These are phyloP conservation scores for Dissoconium aciculare DNA, from an alignment of 2,329 filamentous ascomycete genomes.

Conservation along the genomic window DNA sequence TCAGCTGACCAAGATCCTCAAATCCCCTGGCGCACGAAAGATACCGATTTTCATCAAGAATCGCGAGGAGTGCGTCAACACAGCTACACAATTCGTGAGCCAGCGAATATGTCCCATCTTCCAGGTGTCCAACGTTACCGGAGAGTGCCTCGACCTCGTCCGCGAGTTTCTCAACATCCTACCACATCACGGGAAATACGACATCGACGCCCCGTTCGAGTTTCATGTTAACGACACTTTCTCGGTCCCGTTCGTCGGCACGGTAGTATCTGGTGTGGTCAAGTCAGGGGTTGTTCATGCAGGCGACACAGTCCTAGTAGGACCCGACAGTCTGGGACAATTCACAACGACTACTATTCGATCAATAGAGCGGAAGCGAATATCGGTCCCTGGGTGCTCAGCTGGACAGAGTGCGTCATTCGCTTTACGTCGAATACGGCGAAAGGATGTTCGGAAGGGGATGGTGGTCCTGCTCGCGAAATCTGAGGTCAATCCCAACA, in stretches of 20 bases:
- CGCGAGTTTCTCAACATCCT: conserved; percentile 89
- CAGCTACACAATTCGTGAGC: conserved; percentile 87
- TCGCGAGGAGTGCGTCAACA: conserved; percentile 83
- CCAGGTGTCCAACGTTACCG: conserved; percentile 95
- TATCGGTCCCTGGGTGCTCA: conserved; percentile 70
- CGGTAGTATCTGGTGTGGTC: conserved; percentile 86
- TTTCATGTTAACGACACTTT: conserved; percentile 97
- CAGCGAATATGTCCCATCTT: conserved; percentile 94
- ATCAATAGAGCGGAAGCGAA: conserved; percentile 87
- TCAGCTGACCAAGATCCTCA: conserved; percentile 83
- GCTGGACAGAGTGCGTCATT: conserved; percentile 90
- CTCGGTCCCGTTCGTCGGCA: conserved; percentile 92
- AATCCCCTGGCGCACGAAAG: conserved; percentile 83
- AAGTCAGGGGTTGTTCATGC: conserved; percentile 71
- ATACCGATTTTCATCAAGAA: conserved; percentile 93
- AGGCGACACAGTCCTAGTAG: conserved; percentile 78
- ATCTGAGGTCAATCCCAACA: conserved; percentile 43
- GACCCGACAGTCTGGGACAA: conserved; percentile 78
- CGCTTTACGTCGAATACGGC: conserved; percentile 69
- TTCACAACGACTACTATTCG: conserved; percentile 78
- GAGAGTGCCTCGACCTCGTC: conserved; percentile 76
- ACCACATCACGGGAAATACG: conserved; percentile 85
- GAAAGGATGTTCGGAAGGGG: conserved; percentile 90
- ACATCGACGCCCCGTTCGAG: conserved; percentile 75
- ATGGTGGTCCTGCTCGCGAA: conserved; percentile 86